phyloP scores from a whole-genome alignment of 2,329 filamentous ascomycete species.

The Penicillium sp. region DNA sequence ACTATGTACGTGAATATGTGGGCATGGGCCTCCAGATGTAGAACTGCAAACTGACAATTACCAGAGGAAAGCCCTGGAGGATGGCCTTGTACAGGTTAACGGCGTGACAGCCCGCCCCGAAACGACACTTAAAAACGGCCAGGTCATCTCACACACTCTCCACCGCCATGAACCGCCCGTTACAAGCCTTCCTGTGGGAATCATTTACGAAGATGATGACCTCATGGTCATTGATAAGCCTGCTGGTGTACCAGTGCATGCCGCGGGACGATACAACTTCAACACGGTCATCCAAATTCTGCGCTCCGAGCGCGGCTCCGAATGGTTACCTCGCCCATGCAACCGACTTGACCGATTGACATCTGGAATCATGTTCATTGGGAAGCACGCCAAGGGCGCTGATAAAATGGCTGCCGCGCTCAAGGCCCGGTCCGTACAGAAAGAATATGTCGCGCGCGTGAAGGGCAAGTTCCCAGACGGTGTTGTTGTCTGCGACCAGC shows the following conservation, averaged over 20 bases:
- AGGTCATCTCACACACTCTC: slow-evolving; percentile 82
- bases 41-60: slow-evolving; percentile 5
- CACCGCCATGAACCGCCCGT: slow-evolving; percentile 95
- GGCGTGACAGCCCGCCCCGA: slow-evolving; percentile 60
- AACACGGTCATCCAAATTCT: slow-evolving; percentile 93
- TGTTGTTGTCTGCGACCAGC: slow-evolving; percentile 84
- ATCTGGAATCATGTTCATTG: slow-evolving; percentile 96
- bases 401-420: slow-evolving; percentile 70
- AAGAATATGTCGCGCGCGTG: slow-evolving; percentile 90
- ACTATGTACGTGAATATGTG: slow-evolving; percentile 61
- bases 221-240: slow-evolving; percentile 97
- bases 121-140: slow-evolving; percentile 74
- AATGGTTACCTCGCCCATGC: slow-evolving; percentile 61
- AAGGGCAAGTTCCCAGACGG: slow-evolving; percentile 85
- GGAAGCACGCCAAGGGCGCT: slow-evolving; percentile 72
- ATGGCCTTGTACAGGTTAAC: slow-evolving; percentile 71
- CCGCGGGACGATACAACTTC: slow-evolving; percentile 88
- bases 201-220: slow-evolving; percentile 84
- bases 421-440: slow-evolving; percentile 69
- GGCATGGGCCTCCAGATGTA: not conserved
- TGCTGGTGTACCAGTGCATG: slow-evolving; percentile 86
- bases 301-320: slow-evolving; percentile 58
- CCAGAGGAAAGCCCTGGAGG: slow-evolving; percentile 65
- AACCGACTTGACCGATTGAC: slow-evolving; percentile 91
- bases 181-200: slow-evolving; percentile 64